These are phyloP conservation scores for Neurospora cerealis DNA, from an alignment of 495 filamentous ascomycete genomes.

Conservation along the genomic window DNA sequence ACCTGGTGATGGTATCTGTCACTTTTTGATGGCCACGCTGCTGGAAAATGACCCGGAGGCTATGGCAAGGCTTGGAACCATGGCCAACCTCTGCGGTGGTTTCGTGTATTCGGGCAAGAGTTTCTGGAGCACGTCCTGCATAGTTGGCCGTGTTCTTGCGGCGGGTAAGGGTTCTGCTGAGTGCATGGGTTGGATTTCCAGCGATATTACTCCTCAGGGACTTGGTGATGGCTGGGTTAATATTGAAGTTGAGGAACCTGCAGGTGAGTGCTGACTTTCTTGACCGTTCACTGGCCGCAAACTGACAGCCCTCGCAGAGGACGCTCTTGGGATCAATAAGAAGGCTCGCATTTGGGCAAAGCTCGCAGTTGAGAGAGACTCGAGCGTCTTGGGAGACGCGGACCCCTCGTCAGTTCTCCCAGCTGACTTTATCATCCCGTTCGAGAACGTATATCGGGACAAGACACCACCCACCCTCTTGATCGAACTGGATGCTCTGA, in stretches of 20 bases:
- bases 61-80: constrained; percentile 52
- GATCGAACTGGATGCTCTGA: constrained; percentile 35
- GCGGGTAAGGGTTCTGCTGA: constrained; percentile 54
- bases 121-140: constrained; percentile 75
- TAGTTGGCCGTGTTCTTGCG: constrained; percentile 67
- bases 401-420: constrained; percentile 38
- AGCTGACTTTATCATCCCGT: constrained; percentile 48
- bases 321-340: constrained; percentile 29
- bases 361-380: constrained; percentile 37
- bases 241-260: constrained; percentile 40
- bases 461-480: constrained; percentile 25
- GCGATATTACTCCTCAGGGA: constrained; percentile 41
- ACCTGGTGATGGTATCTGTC: constrained; percentile 61
- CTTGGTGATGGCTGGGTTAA: constrained; percentile 57
- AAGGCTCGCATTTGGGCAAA: constrained; percentile 41
- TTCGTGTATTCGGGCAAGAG: constrained; percentile 60
- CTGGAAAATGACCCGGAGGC: constrained; percentile 66
- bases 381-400: constrained; percentile 41
- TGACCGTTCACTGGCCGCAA: background rate
- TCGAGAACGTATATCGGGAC: constrained; percentile 39
- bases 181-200: constrained; percentile 71
- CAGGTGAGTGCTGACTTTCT: constrained; percentile 25
- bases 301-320: constrained; percentile 20
- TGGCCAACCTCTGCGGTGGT: constrained; percentile 67
- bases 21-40: constrained; percentile 69